Evolutionary conservation across 352 stramenopile species (phyloP), one percentile per base, ranked within the genome.

Genomic region (Globisporangium cystogenes): DNA sequence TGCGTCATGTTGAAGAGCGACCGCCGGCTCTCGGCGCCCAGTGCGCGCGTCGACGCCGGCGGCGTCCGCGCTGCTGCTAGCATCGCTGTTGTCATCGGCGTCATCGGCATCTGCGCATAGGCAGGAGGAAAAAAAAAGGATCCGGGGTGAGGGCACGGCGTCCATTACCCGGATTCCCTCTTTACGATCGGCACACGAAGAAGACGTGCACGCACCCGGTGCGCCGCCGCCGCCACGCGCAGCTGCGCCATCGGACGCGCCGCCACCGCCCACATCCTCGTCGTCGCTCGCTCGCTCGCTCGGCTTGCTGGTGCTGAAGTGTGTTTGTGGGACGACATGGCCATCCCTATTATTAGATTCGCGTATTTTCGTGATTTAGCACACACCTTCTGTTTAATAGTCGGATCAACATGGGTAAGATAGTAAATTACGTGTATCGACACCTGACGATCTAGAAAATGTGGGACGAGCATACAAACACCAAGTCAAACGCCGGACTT

Each of bases 1-100:
- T 87, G 69, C 29, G 77, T 86, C 57, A 94, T 82, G 59, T 80
- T 88, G 63, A 95, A 93, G 47, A 95, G 65, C 61, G 76, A 78
- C 51, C 83, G 80, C 48, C 68, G 74, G 53, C 67, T 54, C 42
- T 63, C 65, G 12, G 42, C 24, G 11, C 35, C n/a, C 7, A 43
- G 40, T 14, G 18, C 14, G 55, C 36, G 41, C 31, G 42, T 45
- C 39, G 50, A 10, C 2, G 39, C 47, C 6, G 29, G 46, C 27
- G 40, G 36, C 12, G 21, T 27, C 24, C 35, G 14, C 18, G 44
- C 14, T 5, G 45, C 33, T 12, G 47, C 20, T 4, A 20, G 8
- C 5, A 36, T 31, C 33, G 27, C 14, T 14, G n/a, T 23, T 7
- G 18, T 44, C 12, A 7, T 6, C 20, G 16, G 4, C 39, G 7